A percentile compares a stretch with the other conserved stretches of the same genome.
phyloP scores from a whole-genome alignment of 2,329 filamentous ascomycete genomes.

The Atkinsonella hypoxylon region DNA sequence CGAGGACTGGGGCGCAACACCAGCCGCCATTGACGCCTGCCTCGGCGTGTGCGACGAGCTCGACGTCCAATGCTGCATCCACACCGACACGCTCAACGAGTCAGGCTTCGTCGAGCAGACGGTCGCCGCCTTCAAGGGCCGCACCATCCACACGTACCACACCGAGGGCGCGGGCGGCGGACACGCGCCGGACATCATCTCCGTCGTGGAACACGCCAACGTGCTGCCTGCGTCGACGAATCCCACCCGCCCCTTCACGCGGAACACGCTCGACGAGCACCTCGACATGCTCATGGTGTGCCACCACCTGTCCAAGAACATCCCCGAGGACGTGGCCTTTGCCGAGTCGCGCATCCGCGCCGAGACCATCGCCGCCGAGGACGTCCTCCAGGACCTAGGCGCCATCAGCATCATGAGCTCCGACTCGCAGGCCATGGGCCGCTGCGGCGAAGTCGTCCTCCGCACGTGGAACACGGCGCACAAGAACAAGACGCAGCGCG shows the following conservation, averaged over 20 bases:
- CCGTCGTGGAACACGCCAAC: conserved; percentile 77
- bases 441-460: conserved; percentile 84
- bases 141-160: conserved; percentile 93
- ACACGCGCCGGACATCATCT: conserved; percentile 92
- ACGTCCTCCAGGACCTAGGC: conserved; percentile 87
- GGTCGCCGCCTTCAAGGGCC: conserved; percentile 69
- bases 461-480: conserved; percentile 96
- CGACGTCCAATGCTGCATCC: conserved; percentile 87
- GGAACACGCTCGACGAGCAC: conserved; percentile 90
- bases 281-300: conserved; percentile 98
- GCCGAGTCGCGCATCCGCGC: conserved; percentile 89
- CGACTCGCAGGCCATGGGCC: conserved; percentile 93
- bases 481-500: conserved; percentile 87
- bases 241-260: conserved; percentile 80
- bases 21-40: conserved; percentile 82
- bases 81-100: conserved; percentile 93
- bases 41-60: conserved; percentile 77
- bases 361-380: conserved; percentile 93
- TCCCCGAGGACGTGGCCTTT: conserved; percentile 91
- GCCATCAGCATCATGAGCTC: conserved; percentile 97
- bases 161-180: conserved; percentile 92
- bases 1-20: conserved; percentile 91
- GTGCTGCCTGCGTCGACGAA: conserved; percentile 88
- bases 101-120: conserved; percentile 95
- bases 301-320: conserved; percentile 84